A percentile compares a stretch with the other conserved stretches of the same genome.
Evolutionary conservation across 345 rosid species (phyloP).

Genomic region (Eucalyptus marginata): DNA sequence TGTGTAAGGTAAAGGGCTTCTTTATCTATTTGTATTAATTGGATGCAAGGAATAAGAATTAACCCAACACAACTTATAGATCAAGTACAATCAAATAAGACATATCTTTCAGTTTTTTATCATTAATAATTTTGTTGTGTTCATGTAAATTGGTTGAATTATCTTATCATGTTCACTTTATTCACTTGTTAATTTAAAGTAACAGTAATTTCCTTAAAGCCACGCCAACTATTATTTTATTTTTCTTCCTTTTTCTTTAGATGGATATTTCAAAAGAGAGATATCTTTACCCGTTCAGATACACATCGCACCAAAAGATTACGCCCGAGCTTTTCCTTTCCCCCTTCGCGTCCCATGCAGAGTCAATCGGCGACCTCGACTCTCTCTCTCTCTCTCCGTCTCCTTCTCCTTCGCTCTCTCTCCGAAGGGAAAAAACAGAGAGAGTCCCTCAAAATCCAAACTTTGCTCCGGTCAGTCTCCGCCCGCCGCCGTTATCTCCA

Average conservation of each 20-base stretch:
- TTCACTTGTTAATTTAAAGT: no score
- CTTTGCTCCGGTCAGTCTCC: not conserved
- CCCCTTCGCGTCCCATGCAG: not conserved
- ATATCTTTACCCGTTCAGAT: no score
- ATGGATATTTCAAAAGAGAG: no score
- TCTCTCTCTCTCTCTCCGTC: not conserved
- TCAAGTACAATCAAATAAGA: not conserved
- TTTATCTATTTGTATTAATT: not conserved
- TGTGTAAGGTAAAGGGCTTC: fast-evolving
- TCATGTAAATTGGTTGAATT: not conserved
- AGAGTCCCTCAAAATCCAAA: not conserved
- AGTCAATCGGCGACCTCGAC: not conserved
- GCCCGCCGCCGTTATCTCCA: not conserved
- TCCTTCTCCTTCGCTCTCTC: not conserved
- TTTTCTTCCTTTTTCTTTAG: no score
- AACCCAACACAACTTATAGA: not conserved
- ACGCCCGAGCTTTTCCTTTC: no score
- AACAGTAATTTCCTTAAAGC: no score
- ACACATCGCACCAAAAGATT: no score
- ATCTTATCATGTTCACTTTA: not conserved
- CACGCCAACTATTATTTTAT: no score
- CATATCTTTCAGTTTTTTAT: not conserved
- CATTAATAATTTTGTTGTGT: not conserved
- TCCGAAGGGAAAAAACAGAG: not conserved
- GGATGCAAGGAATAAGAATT: not conserved